Conservation (phyloP, 2,329 filamentous ascomycete species). For the Fulvia fulva region DNA sequence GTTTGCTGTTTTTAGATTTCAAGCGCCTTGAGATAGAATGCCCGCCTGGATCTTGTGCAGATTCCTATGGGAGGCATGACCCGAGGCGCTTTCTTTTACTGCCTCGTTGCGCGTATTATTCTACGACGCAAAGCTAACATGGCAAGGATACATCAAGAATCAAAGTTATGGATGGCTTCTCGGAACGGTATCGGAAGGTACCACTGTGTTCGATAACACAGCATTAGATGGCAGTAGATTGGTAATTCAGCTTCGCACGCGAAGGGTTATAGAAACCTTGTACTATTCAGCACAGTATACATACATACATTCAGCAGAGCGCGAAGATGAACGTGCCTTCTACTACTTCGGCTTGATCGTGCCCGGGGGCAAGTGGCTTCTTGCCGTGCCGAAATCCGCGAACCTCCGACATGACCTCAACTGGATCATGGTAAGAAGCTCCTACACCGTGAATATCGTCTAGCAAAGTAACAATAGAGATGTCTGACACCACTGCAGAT, state of each 20-base stretch:
- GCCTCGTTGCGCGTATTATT: slow-evolving; percentile 2
- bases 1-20: slow-evolving; percentile 1
- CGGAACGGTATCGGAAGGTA: background rate
- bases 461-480: background rate
- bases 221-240: background rate
- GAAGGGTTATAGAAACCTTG: background rate
- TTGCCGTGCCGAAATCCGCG: background rate
- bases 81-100: slow-evolving; percentile 1
- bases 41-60: slow-evolving; percentile 3
- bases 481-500: background rate
- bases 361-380: background rate
- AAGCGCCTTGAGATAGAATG: background rate
- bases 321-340: background rate
- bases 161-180: background rate
- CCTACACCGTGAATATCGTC: too few relatives aligned
- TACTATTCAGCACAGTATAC: background rate
- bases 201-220: background rate
- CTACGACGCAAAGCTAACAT: background rate
- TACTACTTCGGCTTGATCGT: background rate
- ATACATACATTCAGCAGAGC: background rate
- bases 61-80: background rate
- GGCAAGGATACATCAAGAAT: background rate
- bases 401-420: background rate
- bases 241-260: background rate
- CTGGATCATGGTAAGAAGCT: background rate